These are phyloP conservation scores for Cytospora leucostoma DNA, from an alignment of 2,329 filamentous ascomycete species.

Conservation along the genomic window DNA sequence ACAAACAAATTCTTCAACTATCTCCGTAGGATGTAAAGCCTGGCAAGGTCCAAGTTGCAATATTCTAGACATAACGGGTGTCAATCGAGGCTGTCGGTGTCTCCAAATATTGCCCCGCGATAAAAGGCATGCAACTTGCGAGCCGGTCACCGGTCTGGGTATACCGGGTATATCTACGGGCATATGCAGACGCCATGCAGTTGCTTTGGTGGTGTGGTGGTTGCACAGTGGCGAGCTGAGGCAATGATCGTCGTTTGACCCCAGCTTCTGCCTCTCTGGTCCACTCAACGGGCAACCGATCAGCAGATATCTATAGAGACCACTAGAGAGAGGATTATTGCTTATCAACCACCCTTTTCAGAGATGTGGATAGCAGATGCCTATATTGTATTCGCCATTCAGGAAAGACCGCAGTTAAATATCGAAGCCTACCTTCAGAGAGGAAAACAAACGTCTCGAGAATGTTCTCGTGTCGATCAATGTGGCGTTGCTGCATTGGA, in stretches of 20 bases:
- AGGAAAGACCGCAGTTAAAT: not conserved
- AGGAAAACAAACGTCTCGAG: not conserved
- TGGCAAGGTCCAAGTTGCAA: too few relatives aligned
- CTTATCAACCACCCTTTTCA: not conserved
- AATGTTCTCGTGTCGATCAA: not conserved
- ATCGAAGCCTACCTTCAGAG: not conserved
- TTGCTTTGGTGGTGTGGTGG: not conserved
- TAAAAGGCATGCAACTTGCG: not conserved
- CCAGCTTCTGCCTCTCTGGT: not conserved
- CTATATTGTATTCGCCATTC: not conserved
- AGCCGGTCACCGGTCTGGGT: not conserved
- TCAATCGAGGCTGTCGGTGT: not conserved
- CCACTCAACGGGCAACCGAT: not conserved
- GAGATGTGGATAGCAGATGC: not conserved
- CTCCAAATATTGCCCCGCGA: not conserved
- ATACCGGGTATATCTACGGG: not conserved
- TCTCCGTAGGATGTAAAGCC: too few relatives aligned
- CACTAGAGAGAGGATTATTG: not conserved
- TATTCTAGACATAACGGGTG: not conserved
- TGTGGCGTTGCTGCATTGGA: not conserved
- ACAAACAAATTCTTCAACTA: too few relatives aligned
- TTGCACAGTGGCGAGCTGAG: not conserved
- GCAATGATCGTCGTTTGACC: not conserved
- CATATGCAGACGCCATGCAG: not conserved
- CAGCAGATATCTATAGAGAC: not conserved